Base-by-base conservation (phyloP, 768 basidiomycete genomes). In the Lactarius sp. region DNA sequence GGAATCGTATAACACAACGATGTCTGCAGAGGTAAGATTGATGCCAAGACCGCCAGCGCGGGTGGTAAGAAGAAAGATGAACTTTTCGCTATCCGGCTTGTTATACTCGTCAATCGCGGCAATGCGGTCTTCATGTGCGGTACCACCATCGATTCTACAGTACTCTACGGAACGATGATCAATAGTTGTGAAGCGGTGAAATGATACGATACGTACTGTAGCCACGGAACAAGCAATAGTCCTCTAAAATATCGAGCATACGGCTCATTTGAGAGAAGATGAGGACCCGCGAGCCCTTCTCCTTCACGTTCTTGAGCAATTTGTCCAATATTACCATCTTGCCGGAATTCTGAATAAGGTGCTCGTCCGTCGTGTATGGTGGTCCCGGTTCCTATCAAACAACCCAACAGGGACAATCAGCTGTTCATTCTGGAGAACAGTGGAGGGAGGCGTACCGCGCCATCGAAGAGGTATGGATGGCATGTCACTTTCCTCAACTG, bases 241-340 rank as follows among this genome's bases (percentile, higher is more conserved):
- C 96, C 73, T 98, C 96, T 51, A 99, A 75, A 62, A 99, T 98
- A 74, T 99, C 97, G 54, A 98, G 81, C 62, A 98, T 91, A n/a
- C 97, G 88, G 75, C 92, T 95, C 97, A 99, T 98, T 75, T 98
- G 97, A 70, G 93, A 96, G 79, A 99, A 99, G 65, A 99, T 97
- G 68, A 98, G 83, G 3, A 94, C 91, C 8, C 96, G 85, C 3
- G 93, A 96, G n/a, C 94, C 95, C 73, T 94, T 94, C 27, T 77
- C 86, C 71, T 92, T 93, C 92, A 98, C 89, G 39, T 82, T 85
- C 61, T 79, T 79, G 20, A 98, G 83, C 0, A 99, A 80, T 74
- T 94, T 98, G 78, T 99, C 95, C 34, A 99, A 83, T 64, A 99
- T 95, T 59, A 96, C 78, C 96, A 98, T 98, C 77, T 98, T 98